Evolutionary conservation across 805 yeast genomes (phyloP), one percentile per base, ranked within the genome.

Genomic region (Saccharomycopsis fermentans): DNA sequence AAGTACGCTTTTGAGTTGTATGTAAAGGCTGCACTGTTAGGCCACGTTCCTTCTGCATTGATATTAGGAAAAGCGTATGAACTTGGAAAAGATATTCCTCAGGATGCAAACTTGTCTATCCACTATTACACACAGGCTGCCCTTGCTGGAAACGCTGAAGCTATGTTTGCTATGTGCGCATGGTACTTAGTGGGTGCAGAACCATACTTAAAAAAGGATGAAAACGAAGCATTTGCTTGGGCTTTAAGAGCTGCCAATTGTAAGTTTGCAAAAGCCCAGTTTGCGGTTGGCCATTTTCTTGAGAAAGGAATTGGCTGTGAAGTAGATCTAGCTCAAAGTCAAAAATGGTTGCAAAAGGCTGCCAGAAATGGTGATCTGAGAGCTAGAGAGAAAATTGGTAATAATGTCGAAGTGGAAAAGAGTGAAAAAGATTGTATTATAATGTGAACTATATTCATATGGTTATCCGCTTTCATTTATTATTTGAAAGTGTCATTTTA

Each of bases 101-200:
- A 82, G 61, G 96, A 94, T 69, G 76, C 90, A 0, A 86, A 87
- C 63, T 75, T 92, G 54, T 86, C 96, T 0, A 88, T 94, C 51
- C 97, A 94, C 69, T 92, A 91, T 69, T 92, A 89, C 70, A 90
- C 96, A 0, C 83, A 87, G 63, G 96, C 96, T 0, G 97, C 98
- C 0, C 70, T 84, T 34, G 84, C 84, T 3, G 97, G 96, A 6
- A 96, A 94, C 69, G 80, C 96, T 0, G 83, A 81, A 54, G 85
- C 96, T 11, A 94, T 92, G 96, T 76, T 92, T 66, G 91, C 96
- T 1, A 76, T 92, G 74, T 91, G 97, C 70, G 97, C 97, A 1
- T 94, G 98, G 97, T 94, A 92, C 69, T 76, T 92, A 70, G 86
- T 90, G 29, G 99, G 99, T 0, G 84, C 88, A 36, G 91, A 87